Conservation (phyloP, 177 flowering plant genomes). For the Vitis hybrid region DNA sequence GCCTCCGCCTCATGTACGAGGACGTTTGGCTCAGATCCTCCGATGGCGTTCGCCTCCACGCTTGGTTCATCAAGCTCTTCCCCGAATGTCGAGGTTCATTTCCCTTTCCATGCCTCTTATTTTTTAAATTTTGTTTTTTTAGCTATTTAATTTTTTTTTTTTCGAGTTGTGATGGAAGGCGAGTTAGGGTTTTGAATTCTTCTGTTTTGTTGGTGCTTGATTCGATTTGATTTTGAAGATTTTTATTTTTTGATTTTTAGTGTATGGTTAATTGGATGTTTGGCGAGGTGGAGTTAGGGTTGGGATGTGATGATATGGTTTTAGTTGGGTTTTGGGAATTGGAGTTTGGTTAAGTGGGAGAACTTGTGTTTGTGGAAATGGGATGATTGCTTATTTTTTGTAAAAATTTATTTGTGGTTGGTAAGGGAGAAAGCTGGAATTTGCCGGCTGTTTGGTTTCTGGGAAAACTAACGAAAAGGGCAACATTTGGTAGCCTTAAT, state of each 20-base stretch:
- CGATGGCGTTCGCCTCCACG: conserved; percentile 91
- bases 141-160: background rate
- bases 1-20: conserved; percentile 79
- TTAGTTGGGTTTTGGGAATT: background rate
- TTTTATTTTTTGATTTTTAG: background rate
- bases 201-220: background rate
- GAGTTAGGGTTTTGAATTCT: background rate
- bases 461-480: background rate
- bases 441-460: background rate
- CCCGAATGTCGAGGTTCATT: conserved; percentile 77
- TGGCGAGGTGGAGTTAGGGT: background rate
- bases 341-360: background rate
- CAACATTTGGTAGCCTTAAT: background rate
- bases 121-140: background rate
- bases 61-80: conserved; percentile 97
- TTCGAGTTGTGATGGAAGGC: conserved; percentile 1
- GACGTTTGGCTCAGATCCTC: conserved; percentile 93
- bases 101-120: conserved; percentile 3
- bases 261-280: background rate
- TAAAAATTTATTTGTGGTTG: too few relatives aligned
- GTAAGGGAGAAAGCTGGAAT: too few relatives aligned
- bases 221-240: background rate
- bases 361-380: too few relatives aligned
- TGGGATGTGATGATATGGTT: background rate
- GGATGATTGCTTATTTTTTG: too few relatives aligned